phyloP scores from a whole-genome alignment of 2,329 filamentous ascomycete genomes.

The Monosporascus cannonballus region DNA sequence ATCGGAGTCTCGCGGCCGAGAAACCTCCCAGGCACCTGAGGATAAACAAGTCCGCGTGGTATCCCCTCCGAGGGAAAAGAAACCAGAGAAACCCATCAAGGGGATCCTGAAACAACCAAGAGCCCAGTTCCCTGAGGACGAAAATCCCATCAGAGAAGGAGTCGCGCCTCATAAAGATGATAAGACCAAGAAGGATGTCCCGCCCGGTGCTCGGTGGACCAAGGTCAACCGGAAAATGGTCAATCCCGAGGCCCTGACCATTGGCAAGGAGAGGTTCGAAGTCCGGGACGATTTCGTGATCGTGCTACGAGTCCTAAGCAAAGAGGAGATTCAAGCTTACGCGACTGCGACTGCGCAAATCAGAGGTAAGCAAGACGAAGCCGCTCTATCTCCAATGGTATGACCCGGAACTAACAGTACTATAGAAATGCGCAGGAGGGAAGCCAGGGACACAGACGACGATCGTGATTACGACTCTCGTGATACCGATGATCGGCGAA shows the following conservation, averaged over 20 bases:
- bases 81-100: conserved; percentile 65
- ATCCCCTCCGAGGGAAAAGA: conserved; percentile 59
- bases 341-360: conserved; percentile 76
- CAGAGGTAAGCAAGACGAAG: conserved; percentile 52
- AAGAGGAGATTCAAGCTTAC: conserved; percentile 85
- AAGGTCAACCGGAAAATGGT: conserved; percentile 86
- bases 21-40: conserved; percentile 26
- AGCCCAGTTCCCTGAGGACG: conserved; percentile 79
- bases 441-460: conserved; percentile 27
- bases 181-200: conserved; percentile 66
- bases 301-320: conserved; percentile 77
- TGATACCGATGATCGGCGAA: conserved; percentile 26
- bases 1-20: conserved; percentile 34
- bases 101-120: conserved; percentile 83
- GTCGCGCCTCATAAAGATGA: conserved; percentile 92
- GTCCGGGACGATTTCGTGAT: conserved; percentile 92
- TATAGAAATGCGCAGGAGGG: conserved; percentile 34
- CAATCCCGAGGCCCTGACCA: conserved; percentile 79
- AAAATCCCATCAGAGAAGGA: conserved; percentile 76
- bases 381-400: conserved; percentile 15
- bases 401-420: conserved; percentile 18
- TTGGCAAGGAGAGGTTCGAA: conserved; percentile 87
- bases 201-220: conserved; percentile 80
- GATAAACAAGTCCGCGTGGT: conserved; percentile 60
- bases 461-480: conserved; percentile 18